A percentile compares a stretch with the other conserved stretches of the same genome.
These are phyloP conservation scores for Lachnellula hyalina DNA, from an alignment of 2,329 filamentous ascomycete genomes.

Conservation along the genomic window DNA sequence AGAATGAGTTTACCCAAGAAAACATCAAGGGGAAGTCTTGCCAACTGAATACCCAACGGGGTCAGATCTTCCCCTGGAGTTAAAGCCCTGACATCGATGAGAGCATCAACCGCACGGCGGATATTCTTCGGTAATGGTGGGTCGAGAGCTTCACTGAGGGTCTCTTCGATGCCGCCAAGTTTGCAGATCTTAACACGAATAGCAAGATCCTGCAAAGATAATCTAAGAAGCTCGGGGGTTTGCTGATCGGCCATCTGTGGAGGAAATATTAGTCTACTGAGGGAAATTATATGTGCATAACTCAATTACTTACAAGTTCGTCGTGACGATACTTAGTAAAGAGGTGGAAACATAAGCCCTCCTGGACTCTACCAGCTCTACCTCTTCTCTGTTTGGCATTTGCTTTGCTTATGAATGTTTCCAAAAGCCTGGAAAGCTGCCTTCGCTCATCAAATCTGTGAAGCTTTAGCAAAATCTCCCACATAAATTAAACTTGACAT, in stretches of 20 bases:
- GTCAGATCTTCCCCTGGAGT: conserved; percentile 80
- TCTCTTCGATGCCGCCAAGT: conserved; percentile 87
- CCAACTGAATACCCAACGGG: conserved; percentile 77
- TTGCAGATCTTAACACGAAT: conserved; percentile 98
- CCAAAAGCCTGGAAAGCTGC: conserved; percentile 83
- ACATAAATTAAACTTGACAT: background rate
- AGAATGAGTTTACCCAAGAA: conserved; percentile 92
- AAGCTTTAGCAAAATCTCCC: conserved; percentile 5
- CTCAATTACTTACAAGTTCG: conserved; percentile 39
- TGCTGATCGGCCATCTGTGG: conserved; percentile 75
- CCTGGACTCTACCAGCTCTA: conserved; percentile 89
- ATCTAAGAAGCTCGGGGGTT: conserved; percentile 89
- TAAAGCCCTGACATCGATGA: conserved; percentile 87
- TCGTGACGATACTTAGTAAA: conserved; percentile 91
- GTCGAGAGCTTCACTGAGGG: conserved; percentile 80
- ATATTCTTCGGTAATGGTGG: conserved; percentile 90
- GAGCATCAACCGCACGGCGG: conserved; percentile 81
- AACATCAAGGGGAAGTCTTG: conserved; percentile 84
- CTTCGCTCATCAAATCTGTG: conserved; percentile 75
- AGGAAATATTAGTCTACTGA: background rate
- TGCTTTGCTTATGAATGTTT: conserved; percentile 91
- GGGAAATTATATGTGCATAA: background rate
- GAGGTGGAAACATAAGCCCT: conserved; percentile 91
- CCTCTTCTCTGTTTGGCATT: conserved; percentile 95
- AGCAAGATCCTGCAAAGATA: conserved; percentile 90